These are phyloP conservation scores for Seminavis robusta DNA, from an alignment of 108 stramenopile species.

Conservation along the genomic window DNA sequence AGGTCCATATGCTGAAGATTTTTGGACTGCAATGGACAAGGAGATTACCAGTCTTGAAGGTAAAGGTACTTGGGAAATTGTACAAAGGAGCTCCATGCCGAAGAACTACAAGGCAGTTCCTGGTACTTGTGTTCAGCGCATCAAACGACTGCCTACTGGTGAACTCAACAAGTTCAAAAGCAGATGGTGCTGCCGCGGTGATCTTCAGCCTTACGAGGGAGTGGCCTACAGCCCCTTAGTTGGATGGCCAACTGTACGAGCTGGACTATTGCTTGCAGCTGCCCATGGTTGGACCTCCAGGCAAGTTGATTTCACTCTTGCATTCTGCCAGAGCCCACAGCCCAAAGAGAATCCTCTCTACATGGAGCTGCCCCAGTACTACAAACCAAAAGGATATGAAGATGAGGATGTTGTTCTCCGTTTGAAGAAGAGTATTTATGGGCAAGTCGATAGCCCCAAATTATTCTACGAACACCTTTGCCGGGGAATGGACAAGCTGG, in stretches of 20 bases:
- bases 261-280: slow-evolving; percentile 12
- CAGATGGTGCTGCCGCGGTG: slow-evolving; percentile 42
- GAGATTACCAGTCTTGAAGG: no score
- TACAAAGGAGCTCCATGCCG: no score
- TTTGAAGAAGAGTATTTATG: slow-evolving; percentile 12
- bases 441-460: slow-evolving; percentile 11
- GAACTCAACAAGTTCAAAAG: slow-evolving; percentile 42
- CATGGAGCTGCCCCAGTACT: slow-evolving; percentile 18
- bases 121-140: no score
- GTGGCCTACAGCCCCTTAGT: slow-evolving; percentile 51
- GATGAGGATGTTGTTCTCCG: slow-evolving; percentile 2
- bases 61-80: no score
- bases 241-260: slow-evolving; percentile 30
- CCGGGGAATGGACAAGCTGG: slow-evolving; percentile 1
- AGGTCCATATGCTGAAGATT: no score
- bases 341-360: slow-evolving; percentile 12
- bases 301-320: slow-evolving; percentile 16
- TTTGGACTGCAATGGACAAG: no score
- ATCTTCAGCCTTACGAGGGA: slow-evolving; percentile 26
- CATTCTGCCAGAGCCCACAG: slow-evolving; percentile 25
- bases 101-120: no score
- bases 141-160: slow-evolving; percentile 48
- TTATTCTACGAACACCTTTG: slow-evolving; percentile 20
- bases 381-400: background rate
- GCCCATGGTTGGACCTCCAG: background rate